A percentile compares a stretch with the other conserved stretches of the same genome.
Evolutionary conservation across 768 basidiomycete genomes (phyloP).

Genomic region (Multifurca ochricompacta): DNA sequence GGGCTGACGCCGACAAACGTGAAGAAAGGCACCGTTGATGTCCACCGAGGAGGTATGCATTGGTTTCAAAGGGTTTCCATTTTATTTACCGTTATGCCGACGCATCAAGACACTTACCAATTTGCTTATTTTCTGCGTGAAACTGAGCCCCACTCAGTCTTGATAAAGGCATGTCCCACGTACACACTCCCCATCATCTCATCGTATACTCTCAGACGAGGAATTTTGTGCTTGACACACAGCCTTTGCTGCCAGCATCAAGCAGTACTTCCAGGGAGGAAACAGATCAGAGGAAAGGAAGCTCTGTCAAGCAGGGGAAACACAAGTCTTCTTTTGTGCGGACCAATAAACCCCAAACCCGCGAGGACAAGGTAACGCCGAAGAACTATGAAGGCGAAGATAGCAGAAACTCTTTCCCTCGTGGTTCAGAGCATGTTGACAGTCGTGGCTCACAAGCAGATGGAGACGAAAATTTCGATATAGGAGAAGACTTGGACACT

Average conservation of each 20-base stretch:
- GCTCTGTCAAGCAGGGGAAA: slow-evolving; percentile 15
- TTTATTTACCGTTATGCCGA: slow-evolving; percentile 1
- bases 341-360: not conserved
- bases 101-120: slow-evolving; percentile 74
- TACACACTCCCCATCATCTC: not conserved
- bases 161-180: slow-evolving; percentile 57
- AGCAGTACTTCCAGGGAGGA: slow-evolving; percentile 1
- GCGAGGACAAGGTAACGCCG: not conserved
- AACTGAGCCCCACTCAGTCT: slow-evolving; percentile 71
- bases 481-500: not conserved
- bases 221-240: slow-evolving; percentile 29
- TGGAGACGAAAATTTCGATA: not conserved
- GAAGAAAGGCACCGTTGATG: slow-evolving; percentile 70
- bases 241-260: slow-evolving; percentile 22
- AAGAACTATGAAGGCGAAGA: not conserved
- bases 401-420: not conserved
- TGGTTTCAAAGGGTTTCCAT: not conserved
- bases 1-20: slow-evolving; percentile 35
- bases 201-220: slow-evolving; percentile 31
- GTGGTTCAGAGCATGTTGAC: not conserved
- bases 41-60: slow-evolving; percentile 70
- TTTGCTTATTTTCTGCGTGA: slow-evolving; percentile 86
- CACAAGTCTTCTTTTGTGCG: not conserved
- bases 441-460: not conserved
- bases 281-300: slow-evolving; percentile 19